These are phyloP conservation scores for Oryza meyeriana DNA, from an alignment of 176 grass and related monocot species.

Conservation along the genomic window DNA sequence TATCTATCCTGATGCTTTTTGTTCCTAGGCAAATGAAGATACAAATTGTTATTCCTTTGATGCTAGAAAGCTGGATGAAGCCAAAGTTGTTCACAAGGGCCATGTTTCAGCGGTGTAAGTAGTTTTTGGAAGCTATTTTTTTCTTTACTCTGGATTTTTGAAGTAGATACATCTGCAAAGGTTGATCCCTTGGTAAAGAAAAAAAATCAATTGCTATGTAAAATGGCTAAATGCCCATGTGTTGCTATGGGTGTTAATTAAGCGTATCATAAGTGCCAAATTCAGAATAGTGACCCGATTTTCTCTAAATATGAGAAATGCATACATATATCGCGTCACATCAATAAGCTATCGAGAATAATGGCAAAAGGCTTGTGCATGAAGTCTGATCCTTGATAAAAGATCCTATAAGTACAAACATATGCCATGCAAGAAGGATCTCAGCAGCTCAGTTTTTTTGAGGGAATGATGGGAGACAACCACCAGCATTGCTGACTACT, in stretches of 20 bases:
- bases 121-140: background rate
- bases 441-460: too few species aligned
- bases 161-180: background rate
- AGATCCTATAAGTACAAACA: background rate
- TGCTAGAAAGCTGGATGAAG: constrained; percentile 83
- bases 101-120: constrained; percentile 99
- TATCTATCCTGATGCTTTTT: constrained; percentile 30
- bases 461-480: too few species aligned
- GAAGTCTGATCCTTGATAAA: background rate
- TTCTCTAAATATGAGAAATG: background rate
- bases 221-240: background rate
- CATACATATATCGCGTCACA: background rate
- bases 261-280: background rate
- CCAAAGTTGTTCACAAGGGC: constrained; percentile 91
- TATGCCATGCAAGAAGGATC: too few species aligned
- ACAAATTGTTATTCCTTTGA: constrained; percentile 97
- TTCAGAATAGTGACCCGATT: background rate
- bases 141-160: background rate
- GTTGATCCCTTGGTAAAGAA: background rate
- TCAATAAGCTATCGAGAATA: background rate
- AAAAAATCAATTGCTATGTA: background rate
- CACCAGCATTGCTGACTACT: too few species aligned
- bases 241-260: background rate
- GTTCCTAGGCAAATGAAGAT: constrained; percentile 90
- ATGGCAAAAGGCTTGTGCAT: background rate